Base-by-base conservation (phyloP, 164 flowering plant species). In the Cinnamomum chago region DNA sequence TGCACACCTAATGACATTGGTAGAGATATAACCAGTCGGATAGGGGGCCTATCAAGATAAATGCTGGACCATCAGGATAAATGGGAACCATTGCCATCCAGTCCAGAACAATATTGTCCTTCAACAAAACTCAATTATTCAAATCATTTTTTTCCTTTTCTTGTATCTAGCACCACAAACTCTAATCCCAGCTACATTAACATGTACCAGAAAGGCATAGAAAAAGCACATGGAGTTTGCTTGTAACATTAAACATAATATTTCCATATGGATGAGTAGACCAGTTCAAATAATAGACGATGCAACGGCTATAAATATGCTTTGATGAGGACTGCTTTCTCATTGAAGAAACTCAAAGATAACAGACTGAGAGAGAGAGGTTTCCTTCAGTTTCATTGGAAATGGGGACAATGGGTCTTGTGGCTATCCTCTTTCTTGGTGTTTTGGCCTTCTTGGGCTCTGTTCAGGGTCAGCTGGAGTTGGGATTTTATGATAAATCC, bases 401-500 rank as follows among this genome's bases (percentile, higher is more conserved):
- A 40, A 68, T 68, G 71, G 71, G 47, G 27, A 50, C 40, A 52
- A n/a, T 40, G 71, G 20, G 55, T 20, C 15, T 5, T 40, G 71
- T 40, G 14, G 24, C 55, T 13, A 40, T 47, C 35, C 3, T 68
- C 58, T 7, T 55, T 15, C 55, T 67, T 27, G n/a, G 35, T 15
- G 40, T 80, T 73, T 58, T 85, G 15, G 82, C 69, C 12, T 51
- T 80, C n/a, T 1, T 83, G 2, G 78, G 79, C 28, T 82, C 84
- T 20, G 72, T 77, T 73, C 79, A 77, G 14, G 96, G 89, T 70
- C 82, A 87, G 2, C 28, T 93, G 74, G 70, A 81, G 69, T n/a
- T 82, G 81, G 81, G 83, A 17, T 93, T 82, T 70, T 93, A 93
- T 65, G 79, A 78, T 3, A 70, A 80, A 18, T 84, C 80, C 73